A percentile compares a stretch with the other conserved stretches of the same genome.
These are phyloP conservation scores for Mycena sp. DNA, from an alignment of 1,284 basidiomycete species.

Conservation along the genomic window DNA sequence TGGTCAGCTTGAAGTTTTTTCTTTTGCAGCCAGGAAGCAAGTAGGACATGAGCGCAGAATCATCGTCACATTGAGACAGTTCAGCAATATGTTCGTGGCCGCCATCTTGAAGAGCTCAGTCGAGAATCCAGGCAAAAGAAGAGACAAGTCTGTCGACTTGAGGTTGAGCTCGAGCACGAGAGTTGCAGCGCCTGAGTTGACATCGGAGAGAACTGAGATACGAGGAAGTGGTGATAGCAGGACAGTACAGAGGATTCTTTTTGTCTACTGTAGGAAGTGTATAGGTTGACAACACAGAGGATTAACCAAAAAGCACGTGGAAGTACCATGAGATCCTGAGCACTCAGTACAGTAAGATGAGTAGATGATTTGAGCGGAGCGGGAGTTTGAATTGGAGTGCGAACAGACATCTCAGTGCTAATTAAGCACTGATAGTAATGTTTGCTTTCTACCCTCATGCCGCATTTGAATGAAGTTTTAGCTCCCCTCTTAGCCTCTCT, in stretches of 20 bases:
- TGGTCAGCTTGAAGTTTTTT: neutral
- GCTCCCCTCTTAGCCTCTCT: too few relatives aligned
- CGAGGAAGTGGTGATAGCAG: constrained; percentile 49
- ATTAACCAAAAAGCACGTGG: too few relatives aligned
- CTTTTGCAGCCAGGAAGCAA: neutral
- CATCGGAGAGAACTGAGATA: constrained; percentile 50
- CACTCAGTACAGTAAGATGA: too few relatives aligned
- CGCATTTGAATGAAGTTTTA: too few relatives aligned
- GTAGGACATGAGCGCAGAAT: constrained; percentile 7
- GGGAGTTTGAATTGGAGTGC: too few relatives aligned
- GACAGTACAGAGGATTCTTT: constrained; percentile 55
- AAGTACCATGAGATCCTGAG: too few relatives aligned
- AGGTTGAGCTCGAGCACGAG: constrained; percentile 21
- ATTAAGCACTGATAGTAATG: too few relatives aligned
- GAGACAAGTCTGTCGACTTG: too few relatives aligned
- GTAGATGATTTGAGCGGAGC: too few relatives aligned
- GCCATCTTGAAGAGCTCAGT: constrained; percentile 41
- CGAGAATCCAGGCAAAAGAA: constrained; percentile 49
- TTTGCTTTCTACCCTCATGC: too few relatives aligned
- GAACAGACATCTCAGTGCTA: too few relatives aligned
- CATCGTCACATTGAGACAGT: too few relatives aligned
- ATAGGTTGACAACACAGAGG: neutral
- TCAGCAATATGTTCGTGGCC: constrained; percentile 26
- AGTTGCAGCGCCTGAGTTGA: constrained; percentile 32
- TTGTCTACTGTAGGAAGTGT: constrained; percentile 43